These are phyloP conservation scores for Metschnikowia proteae DNA, from an alignment of 805 yeast species.

Conservation along the genomic window DNA sequence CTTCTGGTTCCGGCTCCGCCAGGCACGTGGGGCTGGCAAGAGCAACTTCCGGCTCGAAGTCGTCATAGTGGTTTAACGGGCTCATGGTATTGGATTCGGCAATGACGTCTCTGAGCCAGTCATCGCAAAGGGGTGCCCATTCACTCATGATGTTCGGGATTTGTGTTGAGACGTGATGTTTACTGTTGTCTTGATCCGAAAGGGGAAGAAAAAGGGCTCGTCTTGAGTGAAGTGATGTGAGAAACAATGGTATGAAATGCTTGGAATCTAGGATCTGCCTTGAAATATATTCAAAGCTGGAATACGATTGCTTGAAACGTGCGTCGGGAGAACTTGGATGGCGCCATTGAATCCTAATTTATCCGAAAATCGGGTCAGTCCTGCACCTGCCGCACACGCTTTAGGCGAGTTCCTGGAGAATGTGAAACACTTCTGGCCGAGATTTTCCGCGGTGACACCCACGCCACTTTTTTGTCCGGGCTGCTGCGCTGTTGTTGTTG, in stretches of 20 bases:
- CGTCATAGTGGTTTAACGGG: not conserved
- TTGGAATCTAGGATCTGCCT: not conserved
- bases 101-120: slow-evolving; percentile 4
- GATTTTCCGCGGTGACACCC: too few relatives aligned
- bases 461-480: not conserved
- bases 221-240: not conserved
- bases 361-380: slow-evolving; percentile 4
- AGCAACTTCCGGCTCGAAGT: not conserved
- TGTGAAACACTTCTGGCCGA: not conserved
- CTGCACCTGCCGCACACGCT: slow-evolving; percentile 4
- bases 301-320: not conserved
- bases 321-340: not conserved
- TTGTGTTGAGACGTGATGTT: too few relatives aligned
- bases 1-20: not conserved
- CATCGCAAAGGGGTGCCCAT: slow-evolving; percentile 2
- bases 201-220: too few relatives aligned
- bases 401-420: not conserved
- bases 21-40: not conserved
- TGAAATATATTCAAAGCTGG: not conserved
- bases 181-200: too few relatives aligned
- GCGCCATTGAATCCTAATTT: slow-evolving; percentile 1
- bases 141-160: not conserved
- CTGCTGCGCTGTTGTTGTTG: not conserved
- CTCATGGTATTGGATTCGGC: slow-evolving; percentile 4
- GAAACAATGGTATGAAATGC: not conserved